phyloP scores from a whole-genome alignment of 1,139 yeast genomes.

The Geotrichum histeridarum region DNA sequence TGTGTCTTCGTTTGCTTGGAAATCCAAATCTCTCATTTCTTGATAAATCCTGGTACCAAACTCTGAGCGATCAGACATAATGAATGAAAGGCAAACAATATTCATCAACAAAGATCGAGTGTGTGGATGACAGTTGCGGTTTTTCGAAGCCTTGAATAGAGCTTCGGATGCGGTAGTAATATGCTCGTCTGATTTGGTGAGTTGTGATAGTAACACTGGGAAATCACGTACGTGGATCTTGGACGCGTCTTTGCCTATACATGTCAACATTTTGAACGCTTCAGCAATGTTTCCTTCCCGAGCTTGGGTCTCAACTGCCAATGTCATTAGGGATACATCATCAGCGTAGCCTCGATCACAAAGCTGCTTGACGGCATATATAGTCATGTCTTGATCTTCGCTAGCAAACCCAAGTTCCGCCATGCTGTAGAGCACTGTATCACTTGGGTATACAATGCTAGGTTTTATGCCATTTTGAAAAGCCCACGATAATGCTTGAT shows the following conservation, averaged over 20 bases:
- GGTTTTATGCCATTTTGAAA: slow-evolving; percentile 32
- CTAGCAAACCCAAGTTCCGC: slow-evolving; percentile 29
- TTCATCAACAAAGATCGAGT: slow-evolving; percentile 8
- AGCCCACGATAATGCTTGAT: slow-evolving; percentile 32
- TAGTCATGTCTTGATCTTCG: slow-evolving; percentile 24
- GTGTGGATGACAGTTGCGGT: neutral
- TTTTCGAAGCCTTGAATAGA: neutral
- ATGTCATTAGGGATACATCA: slow-evolving; percentile 9
- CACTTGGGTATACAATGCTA: slow-evolving; percentile 33
- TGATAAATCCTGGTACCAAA: slow-evolving; percentile 17
- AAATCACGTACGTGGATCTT: slow-evolving; percentile 9
- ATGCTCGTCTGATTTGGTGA: neutral
- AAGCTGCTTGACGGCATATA: slow-evolving; percentile 8
- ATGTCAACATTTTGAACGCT: slow-evolving; percentile 5
- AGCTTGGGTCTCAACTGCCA: slow-evolving; percentile 12
- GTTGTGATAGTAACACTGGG: slow-evolving; percentile 1
- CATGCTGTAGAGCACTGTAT: slow-evolving; percentile 30
- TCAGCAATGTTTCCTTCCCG: neutral
- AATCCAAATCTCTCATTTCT: slow-evolving; percentile 16
- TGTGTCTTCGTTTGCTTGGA: slow-evolving; percentile 29
- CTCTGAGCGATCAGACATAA: neutral
- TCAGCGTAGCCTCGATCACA: slow-evolving; percentile 8
- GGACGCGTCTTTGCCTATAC: slow-evolving; percentile 11
- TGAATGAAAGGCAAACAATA: neutral
- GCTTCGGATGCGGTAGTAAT: slow-evolving; percentile 1